Base-by-base conservation (phyloP, 2,329 filamentous ascomycete genomes). In the Salinomyces thailandicus region DNA sequence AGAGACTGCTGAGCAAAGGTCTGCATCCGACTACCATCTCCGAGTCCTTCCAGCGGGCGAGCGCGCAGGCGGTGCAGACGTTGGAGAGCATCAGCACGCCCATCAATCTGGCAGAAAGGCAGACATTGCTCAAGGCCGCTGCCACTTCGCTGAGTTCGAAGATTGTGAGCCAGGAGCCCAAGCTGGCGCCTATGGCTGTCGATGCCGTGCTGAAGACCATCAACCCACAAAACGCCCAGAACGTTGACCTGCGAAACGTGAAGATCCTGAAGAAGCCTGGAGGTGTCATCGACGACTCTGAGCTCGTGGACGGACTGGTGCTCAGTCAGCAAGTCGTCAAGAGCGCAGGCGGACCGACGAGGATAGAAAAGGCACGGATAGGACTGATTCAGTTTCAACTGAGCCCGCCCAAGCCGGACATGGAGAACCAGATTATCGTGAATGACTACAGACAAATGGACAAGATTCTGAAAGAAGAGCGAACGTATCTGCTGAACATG, bases 381-480 rank as follows among this genome's bases (percentile, higher is more conserved):
- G 91, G 83, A 48, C 72, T 98, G 44, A 96, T 98, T 50, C 91
- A 98, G 62, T 98, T 98, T 74, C 91, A 98, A 66, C 78, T 98
- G 52, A 94, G 86, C 64, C 89, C 91, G 31, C 91, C 91, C 2
- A 98, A 98, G 68, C 91, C 91, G 51, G 91, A 98, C 78, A 98
- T 98, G 91, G 91, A 98, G 70, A 98, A 98, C 68, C 91, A 93
- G 58, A 96, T 98, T 47, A 81, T 93, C 19, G 91, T 98, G 57
- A 98, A 98, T 64, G 91, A 98, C 69, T 98, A 98, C 73, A 77
- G 91, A 58, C 91, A 98, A 63, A 98, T 98, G 91, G 91, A 98
- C 72, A 98, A 96, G 75, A 98, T 98, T 49, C 76, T 98, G 52
- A 98, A 98, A 69, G 91, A 98, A 68, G 91, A 98, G 71, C 85